phyloP scores from a whole-genome alignment of 2,329 filamentous ascomycete genomes.

The Exophiala calicioides region DNA sequence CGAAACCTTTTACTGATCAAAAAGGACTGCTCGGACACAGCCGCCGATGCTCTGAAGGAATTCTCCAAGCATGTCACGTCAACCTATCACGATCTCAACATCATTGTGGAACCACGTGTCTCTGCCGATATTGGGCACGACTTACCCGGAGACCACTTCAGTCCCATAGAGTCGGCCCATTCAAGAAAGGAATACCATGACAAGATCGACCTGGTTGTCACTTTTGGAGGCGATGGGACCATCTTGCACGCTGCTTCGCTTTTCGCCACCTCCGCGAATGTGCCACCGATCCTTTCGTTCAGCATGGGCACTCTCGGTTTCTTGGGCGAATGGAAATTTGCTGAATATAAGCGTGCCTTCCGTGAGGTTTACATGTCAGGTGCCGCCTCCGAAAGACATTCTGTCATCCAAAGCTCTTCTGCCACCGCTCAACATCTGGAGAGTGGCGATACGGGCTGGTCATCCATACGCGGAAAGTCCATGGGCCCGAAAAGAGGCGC shows the following conservation, averaged over 20 bases:
- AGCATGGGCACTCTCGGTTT: constrained; percentile 97
- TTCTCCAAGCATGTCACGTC: constrained; percentile 71
- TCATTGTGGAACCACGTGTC: constrained; percentile 78
- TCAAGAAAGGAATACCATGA: constrained; percentile 53
- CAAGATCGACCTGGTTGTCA: constrained; percentile 86
- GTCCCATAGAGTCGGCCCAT: constrained; percentile 1
- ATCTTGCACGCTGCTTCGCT: constrained; percentile 83
- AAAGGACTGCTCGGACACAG: constrained; percentile 60
- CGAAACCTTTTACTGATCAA: constrained; percentile 69
- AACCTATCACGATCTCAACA: constrained; percentile 77
- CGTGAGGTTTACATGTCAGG: constrained; percentile 88
- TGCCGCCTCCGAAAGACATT: constrained; percentile 51
- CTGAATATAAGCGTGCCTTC: constrained; percentile 88
- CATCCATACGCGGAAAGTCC: constrained; percentile 73
- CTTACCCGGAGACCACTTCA: constrained; percentile 21
- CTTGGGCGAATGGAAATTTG: constrained; percentile 93
- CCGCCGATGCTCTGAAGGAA: constrained; percentile 59
- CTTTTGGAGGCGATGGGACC: constrained; percentile 89
- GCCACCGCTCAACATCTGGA: constrained; percentile 34
- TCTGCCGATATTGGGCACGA: constrained; percentile 67
- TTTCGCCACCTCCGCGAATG: constrained; percentile 76
- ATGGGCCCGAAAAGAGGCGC: constrained; percentile 74
- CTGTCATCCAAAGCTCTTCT: constrained; percentile 45
- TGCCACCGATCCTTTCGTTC: constrained; percentile 90
- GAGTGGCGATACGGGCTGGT: constrained; percentile 60